These are phyloP conservation scores for Ogataea salicorniae DNA, from an alignment of 805 yeast genomes.

Conservation along the genomic window DNA sequence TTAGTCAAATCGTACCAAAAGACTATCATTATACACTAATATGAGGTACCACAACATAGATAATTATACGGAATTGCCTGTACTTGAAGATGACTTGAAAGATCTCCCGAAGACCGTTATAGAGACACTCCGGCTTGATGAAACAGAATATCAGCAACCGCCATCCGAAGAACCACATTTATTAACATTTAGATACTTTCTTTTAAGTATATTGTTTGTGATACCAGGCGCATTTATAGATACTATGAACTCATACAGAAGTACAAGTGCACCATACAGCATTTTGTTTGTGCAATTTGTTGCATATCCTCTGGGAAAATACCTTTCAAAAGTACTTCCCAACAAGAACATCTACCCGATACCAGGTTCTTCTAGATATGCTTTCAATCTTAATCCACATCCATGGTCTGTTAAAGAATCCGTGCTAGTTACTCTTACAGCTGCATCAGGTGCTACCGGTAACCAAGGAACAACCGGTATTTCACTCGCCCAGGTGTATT, in stretches of 20 bases:
- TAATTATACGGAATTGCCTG: not conserved
- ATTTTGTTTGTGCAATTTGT: constrained; percentile 48
- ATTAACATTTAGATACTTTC: constrained; percentile 34
- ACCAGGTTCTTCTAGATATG: constrained; percentile 4
- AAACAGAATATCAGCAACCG: constrained; percentile 9
- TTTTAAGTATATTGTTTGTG: constrained; percentile 31
- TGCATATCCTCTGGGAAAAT: constrained; percentile 42
- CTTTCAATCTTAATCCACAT: constrained; percentile 43
- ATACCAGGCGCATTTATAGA: constrained; percentile 38
- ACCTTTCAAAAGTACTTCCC: constrained; percentile 40
- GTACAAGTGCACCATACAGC: constrained; percentile 41
- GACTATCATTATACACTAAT: not conserved
- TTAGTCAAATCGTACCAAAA: not conserved
- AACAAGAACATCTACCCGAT: constrained; percentile 10
- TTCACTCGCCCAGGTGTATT: constrained; percentile 42
- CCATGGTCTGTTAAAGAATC: constrained; percentile 55
- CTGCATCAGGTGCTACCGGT: constrained; percentile 49
- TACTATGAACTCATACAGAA: constrained; percentile 32
- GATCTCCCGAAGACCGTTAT: constrained; percentile 29
- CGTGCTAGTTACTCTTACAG: constrained; percentile 46
- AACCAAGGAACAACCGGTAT: constrained; percentile 44
- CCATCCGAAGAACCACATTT: constrained; percentile 19
- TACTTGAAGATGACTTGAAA: constrained; percentile 20
- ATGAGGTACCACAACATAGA: not conserved
- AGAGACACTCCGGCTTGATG: constrained; percentile 29